Evolutionary conservation across 2,329 filamentous ascomycete genomes (phyloP), one percentile per base, ranked within the genome.

Genomic region (Neofusicoccum sp.): DNA sequence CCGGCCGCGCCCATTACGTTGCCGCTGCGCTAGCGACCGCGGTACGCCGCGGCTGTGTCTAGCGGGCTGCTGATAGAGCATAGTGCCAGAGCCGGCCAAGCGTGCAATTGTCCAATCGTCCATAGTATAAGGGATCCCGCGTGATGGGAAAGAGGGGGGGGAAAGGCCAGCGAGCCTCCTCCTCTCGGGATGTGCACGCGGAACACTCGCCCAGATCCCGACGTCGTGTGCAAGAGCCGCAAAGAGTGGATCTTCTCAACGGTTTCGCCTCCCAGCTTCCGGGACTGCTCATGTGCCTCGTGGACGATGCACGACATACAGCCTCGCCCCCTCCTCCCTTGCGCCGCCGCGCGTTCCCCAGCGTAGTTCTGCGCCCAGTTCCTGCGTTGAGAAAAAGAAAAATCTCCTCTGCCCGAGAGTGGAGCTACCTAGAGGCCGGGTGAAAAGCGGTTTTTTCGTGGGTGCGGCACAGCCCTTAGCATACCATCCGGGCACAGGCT

Each of bases 191-290:
- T 45, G 8, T 45, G 43, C 43, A 22, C 43, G 43, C 43, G 43
- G n/a, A n/a, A 22, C 33, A 49, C 44, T 16, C 44, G 14, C 44
- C 22, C 44, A 28, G 44, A 47, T 47, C 7, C 33, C 29, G 39
- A 45, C 39, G 39, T 39, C 16, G 39, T 58, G 54, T 16, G 54
- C 54, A 58, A 58, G 54, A 58, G 54, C 39, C 54, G 39, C 54
- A 58, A 22, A 39, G 31, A 39, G 49, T 58, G 54, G 54, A 58
- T 58, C 54, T 58, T 31, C 54, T 58, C 54, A 45, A 58, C 54
- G 54, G 29, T 45, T 44, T 54, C 49, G 37, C 52, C 39, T 56
- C 52, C 52, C 52, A 44, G 54, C 54, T 45, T 58, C 9, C 54
- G 54, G 54, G 41, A 36, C 22, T 45, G 41, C 37, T 58, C 54